phyloP scores from a whole-genome alignment of 441 rosid species.

The Theobroma grandiflorum region DNA sequence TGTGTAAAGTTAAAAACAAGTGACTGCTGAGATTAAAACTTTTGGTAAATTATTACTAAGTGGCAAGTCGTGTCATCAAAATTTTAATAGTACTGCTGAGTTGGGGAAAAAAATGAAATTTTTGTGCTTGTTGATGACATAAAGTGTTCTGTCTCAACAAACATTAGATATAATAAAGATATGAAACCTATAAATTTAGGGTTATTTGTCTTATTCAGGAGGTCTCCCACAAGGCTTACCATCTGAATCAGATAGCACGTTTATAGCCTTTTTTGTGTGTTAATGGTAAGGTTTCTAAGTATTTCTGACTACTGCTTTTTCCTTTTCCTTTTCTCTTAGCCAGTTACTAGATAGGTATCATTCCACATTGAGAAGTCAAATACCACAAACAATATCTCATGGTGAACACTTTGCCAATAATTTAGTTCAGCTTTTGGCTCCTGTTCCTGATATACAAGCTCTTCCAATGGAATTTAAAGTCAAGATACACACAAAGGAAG shows the following conservation, averaged over 20 bases:
- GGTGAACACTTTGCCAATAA: not conserved
- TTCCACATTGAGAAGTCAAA: not conserved
- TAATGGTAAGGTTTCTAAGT: not conserved
- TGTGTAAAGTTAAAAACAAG: too few species aligned
- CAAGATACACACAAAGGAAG: not conserved
- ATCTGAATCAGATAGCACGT: constrained; percentile 17
- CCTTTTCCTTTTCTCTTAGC: too few species aligned
- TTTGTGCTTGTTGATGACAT: not conserved
- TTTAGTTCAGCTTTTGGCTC: constrained; percentile 6
- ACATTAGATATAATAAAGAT: not conserved
- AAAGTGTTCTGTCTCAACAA: not conserved
- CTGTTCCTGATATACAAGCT: not conserved
- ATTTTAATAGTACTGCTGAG: not conserved
- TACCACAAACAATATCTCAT: not conserved
- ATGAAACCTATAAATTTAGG: not conserved
- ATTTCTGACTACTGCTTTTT: not conserved
- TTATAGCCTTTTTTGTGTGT: not conserved
- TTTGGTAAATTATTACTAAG: not conserved
- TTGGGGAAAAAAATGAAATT: not conserved
- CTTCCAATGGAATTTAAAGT: not conserved
- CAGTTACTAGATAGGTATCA: not conserved
- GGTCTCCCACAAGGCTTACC: constrained; percentile 6
- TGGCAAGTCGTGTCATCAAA: not conserved
- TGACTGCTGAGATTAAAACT: not conserved
- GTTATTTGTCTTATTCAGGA: too few species aligned